Conservation (phyloP, 768 basidiomycete genomes). For the Xerocomellus intermedius region DNA sequence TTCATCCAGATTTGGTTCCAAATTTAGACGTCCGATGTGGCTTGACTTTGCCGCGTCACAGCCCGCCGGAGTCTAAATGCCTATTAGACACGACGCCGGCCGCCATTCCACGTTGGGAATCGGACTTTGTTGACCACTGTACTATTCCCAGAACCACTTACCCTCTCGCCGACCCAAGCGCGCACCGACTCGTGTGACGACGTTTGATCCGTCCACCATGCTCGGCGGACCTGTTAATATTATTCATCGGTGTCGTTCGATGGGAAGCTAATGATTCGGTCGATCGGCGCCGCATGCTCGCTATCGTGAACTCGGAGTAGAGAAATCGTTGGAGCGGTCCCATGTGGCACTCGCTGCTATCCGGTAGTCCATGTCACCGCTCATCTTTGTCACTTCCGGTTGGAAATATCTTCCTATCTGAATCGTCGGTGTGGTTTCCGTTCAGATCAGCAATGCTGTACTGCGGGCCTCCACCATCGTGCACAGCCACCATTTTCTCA, state of each 20-base stretch:
- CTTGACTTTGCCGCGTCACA: background rate
- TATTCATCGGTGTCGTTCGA: background rate
- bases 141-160: background rate
- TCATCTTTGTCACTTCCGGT: background rate
- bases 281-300: background rate
- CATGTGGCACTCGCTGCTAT: too few relatives aligned
- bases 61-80: background rate
- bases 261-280: too few relatives aligned
- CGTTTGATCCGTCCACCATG: background rate
- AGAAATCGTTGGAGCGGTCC: background rate
- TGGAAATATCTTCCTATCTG: background rate
- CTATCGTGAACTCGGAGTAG: background rate
- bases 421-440: background rate
- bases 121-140: too few relatives aligned
- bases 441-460: background rate
- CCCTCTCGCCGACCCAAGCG: background rate
- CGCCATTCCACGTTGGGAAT: background rate
- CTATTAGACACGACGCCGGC: background rate
- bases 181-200: background rate
- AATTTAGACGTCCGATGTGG: too few relatives aligned
- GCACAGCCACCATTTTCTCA: background rate
- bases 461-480: too few relatives aligned
- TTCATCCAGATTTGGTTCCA: background rate
- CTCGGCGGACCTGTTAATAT: background rate
- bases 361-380: too few relatives aligned